These are phyloP conservation scores for Cercospora sp. DNA, from an alignment of 2,329 filamentous ascomycete species.

Conservation along the genomic window DNA sequence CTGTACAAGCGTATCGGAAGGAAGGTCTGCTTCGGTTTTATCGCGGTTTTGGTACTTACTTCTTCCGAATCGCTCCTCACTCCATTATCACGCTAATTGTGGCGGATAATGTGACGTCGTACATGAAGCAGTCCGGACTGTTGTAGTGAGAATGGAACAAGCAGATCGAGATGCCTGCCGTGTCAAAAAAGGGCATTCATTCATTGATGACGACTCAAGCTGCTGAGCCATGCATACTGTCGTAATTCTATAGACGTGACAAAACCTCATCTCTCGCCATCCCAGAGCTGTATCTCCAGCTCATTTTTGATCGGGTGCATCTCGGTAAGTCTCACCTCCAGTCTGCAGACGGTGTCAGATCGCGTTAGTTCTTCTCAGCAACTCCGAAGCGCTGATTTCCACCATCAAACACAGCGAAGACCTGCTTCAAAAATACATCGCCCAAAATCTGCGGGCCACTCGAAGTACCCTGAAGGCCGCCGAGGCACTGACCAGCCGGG, in stretches of 20 bases:
- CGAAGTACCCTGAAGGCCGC: constrained; percentile 60
- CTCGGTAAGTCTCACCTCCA: background rate
- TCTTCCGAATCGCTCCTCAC: constrained; percentile 45
- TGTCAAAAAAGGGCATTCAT: background rate
- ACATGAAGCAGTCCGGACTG: constrained; percentile 8
- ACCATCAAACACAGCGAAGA: constrained; percentile 62
- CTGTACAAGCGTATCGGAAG: constrained; percentile 79
- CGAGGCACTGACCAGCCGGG: constrained; percentile 59
- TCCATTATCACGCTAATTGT: constrained; percentile 28
- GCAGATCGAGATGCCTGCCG: too few species aligned
- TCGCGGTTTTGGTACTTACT: constrained; percentile 93
- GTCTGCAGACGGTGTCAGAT: background rate
- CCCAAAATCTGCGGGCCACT: constrained; percentile 61
- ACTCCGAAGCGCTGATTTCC: constrained; percentile 56
- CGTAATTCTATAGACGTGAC: background rate
- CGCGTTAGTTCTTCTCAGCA: constrained; percentile 43
- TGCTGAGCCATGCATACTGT: background rate
- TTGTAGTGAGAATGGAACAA: background rate
- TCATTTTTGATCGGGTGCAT: too few species aligned
- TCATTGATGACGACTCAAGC: background rate
- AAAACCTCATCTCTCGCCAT: too few species aligned
- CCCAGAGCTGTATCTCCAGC: too few species aligned
- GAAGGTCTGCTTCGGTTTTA: constrained; percentile 90
- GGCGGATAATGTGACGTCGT: constrained; percentile 24
- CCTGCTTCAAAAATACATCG: constrained; percentile 61